Evolutionary conservation across 78 protist genomes (phyloP).

Genomic region (Tieghemostelium lacteum): DNA sequence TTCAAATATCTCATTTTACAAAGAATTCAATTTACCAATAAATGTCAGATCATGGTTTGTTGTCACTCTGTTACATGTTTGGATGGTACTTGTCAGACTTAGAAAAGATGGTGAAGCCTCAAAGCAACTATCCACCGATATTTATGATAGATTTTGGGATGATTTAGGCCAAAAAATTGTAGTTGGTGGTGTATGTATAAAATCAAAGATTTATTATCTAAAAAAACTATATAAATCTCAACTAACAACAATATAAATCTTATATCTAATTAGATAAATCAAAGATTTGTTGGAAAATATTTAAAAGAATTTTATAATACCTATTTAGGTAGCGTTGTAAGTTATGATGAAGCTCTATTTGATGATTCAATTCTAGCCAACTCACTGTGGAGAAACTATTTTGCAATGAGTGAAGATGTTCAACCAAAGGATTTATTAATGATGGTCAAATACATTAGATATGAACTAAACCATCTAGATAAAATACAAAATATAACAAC

Average conservation of each 20-base stretch:
- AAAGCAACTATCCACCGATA: conserved; percentile 36
- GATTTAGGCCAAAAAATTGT: conserved; percentile 58
- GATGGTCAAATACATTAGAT: conserved; percentile 41
- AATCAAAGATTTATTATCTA: background rate
- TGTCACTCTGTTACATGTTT: conserved; percentile 20
- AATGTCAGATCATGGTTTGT: conserved; percentile 76
- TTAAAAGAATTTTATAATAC: conserved; percentile 56
- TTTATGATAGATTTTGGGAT: conserved; percentile 79
- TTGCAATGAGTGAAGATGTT: conserved; percentile 31
- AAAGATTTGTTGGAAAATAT: conserved; percentile 44
- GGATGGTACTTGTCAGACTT: conserved; percentile 64
- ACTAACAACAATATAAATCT: background rate
- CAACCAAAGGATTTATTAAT: background rate
- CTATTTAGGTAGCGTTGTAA: conserved; percentile 51
- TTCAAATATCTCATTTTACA: conserved; percentile 45
- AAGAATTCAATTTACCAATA: conserved; percentile 36
- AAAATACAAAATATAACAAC: conserved; percentile 20
- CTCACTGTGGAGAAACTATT: conserved; percentile 67
- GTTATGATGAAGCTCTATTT: conserved; percentile 67
- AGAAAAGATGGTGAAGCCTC: conserved; percentile 38
- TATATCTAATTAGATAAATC: conserved; percentile 24
- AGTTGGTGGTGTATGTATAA: conserved; percentile 65
- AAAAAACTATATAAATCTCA: background rate
- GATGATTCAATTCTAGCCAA: conserved; percentile 47
- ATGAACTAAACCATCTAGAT: conserved; percentile 53